Evolutionary conservation across 2,329 filamentous ascomycete species (phyloP), one percentile per base, ranked within the genome.

Genomic region (Talaromyces marneffei): DNA sequence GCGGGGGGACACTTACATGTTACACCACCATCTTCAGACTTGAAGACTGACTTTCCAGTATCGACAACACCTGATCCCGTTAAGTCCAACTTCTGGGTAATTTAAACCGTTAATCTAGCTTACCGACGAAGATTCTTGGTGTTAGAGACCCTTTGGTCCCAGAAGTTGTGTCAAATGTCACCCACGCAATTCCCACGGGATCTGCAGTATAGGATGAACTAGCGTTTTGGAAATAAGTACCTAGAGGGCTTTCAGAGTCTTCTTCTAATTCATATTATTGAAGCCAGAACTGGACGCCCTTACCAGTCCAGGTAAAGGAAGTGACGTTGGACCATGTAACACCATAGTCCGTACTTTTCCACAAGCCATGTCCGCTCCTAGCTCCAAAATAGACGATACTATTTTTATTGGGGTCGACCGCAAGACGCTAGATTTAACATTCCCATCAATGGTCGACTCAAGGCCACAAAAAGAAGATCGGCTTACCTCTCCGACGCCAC

Each of bases 301-400:
- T 64, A 66, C 66, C 66, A 39, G 65, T 75, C 60, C 78, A 80
- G 10, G 75, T 81, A 69, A 83, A 84, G 0, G 77, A 76, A 0
- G 76, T 71, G 2, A 86, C 83, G 63, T 83, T 82, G 25, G 70
- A 66, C 69, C 83, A 86, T 10, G 78, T 82, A 27, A 69, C 77
- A n/a, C 83, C 84, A 12, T 78, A 80, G 64, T 86, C 80, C 3
- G 79, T 82, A 60, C 80, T 83, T 70, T 82, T 84, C 79, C 81
- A 86, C 2, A 86, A 73, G 2, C 84, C 84, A 35, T 85, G 80
- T 5, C 83, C 83, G 62, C 81, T 85, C 46, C 83, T 78, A 1
- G 83, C 82, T 2, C 83, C 84, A 60, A 85, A 84, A 68, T 83
- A 85, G 25, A 86, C 67, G 62, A 85, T 81, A 29, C 82, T 77